Conservation (phyloP, 257 asterid species). For the Solanum ossicruentum region DNA sequence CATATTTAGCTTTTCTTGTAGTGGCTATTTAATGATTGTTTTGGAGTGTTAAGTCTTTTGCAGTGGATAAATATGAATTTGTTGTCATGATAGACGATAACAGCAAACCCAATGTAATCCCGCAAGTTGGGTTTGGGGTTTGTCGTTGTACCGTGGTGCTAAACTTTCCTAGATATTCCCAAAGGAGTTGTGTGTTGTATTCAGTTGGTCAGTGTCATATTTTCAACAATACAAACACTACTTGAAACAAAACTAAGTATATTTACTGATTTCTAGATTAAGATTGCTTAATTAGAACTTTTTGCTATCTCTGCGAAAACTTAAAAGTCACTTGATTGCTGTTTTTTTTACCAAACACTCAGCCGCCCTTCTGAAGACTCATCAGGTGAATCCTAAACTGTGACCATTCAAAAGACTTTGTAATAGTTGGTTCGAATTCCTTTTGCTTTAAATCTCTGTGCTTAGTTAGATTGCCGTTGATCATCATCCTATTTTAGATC, state of each 20-base stretch:
- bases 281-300: background rate
- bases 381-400: background rate
- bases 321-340: background rate
- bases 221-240: background rate
- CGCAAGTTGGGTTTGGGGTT: background rate
- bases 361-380: background rate
- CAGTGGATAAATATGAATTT: background rate
- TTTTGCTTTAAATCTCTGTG: background rate
- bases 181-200: background rate
- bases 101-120: too few species aligned
- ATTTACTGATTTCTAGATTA: background rate
- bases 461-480: background rate
- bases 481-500: background rate
- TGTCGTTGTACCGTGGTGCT: background rate
- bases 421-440: background rate
- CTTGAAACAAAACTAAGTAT: background rate
- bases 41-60: background rate
- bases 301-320: background rate
- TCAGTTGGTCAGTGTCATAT: background rate
- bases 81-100: background rate
- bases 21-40: background rate
- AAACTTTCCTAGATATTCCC: background rate
- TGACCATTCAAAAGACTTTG: background rate
- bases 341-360: background rate
- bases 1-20: background rate